phyloP scores from a whole-genome alignment of 73 alveolate genomes.

The Urostyla sp. region DNA sequence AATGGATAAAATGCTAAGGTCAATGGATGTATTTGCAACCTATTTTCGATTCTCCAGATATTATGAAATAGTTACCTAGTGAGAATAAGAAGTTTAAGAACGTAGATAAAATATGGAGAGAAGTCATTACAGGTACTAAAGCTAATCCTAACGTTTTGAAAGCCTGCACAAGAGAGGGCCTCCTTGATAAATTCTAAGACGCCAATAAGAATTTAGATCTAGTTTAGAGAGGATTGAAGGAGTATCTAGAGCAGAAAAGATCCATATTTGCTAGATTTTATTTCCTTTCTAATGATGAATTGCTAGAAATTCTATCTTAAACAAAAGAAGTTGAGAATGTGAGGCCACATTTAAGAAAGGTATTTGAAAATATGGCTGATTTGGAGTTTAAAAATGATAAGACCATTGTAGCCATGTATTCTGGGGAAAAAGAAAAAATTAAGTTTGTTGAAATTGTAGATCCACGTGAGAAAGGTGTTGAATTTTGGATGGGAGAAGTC shows the following conservation, averaged over 20 bases:
- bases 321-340: slow-evolving; percentile 99
- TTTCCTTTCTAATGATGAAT: slow-evolving; percentile 97
- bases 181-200: slow-evolving; percentile 88
- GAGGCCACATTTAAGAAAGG: slow-evolving; percentile 93
- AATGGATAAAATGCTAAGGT: slow-evolving; percentile 86
- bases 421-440: slow-evolving; percentile 94
- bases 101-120: slow-evolving; percentile 94
- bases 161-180: slow-evolving; percentile 90
- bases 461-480: slow-evolving; percentile 98
- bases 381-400: slow-evolving; percentile 86
- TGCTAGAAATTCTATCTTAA: slow-evolving; percentile 96
- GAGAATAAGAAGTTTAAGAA: slow-evolving; percentile 94
- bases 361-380: slow-evolving; percentile 94
- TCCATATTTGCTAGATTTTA: slow-evolving; percentile 96
- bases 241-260: slow-evolving; percentile 97
- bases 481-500: slow-evolving; percentile 99
- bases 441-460: slow-evolving; percentile 91
- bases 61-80: slow-evolving; percentile 94
- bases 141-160: slow-evolving; percentile 88
- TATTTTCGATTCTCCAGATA: slow-evolving; percentile 96
- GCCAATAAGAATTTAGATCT: slow-evolving; percentile 92
- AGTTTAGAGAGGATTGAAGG: slow-evolving; percentile 96
- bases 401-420: slow-evolving; percentile 92
- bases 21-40: slow-evolving; percentile 98
- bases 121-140: slow-evolving; percentile 91